Evolutionary conservation across 2,329 filamentous ascomycete genomes (phyloP), one percentile per base, ranked within the genome.

Genomic region (Aspergillus chevalieri): DNA sequence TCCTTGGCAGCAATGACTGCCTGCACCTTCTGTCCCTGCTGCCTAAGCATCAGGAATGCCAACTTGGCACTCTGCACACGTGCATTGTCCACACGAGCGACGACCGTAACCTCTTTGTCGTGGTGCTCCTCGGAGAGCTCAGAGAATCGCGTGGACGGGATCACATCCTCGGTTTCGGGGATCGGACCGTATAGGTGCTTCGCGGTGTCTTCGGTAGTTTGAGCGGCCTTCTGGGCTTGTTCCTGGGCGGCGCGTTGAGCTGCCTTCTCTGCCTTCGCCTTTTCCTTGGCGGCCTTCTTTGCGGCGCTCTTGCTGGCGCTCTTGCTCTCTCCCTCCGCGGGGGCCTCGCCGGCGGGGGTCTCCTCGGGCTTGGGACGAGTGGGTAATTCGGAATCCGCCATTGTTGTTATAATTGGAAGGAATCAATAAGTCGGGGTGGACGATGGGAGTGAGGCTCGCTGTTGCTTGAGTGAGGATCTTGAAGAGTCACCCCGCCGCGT

Each of bases 1-100:
- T 66, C 73, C 33, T 78, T 83, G 62, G 89, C 82, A 65, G 77
- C 72, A 62, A 81, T 81, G 44, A 96, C 85, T 46, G 86, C 89
- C 75, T 96, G 91, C 36, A 96, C 85, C 22, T 84, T 86, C 77
- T 86, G 85, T 63, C 84, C 80, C 68, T 87, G 83, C 69, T 89
- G 80, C 55, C 89, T 81, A 60, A 97, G 78, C 74, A 93, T 89
- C 61, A 96, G 73, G 74, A 96, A 96, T 39, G 84, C 86, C 75
- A 96, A 86, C 77, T 95, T 95, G 58, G 90, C 89, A 52, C 87
- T 85, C 74, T 97, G 92, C 60, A 86, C 84, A 57, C 92, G 83
- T 28, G 87, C 83, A 74, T 95, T 96, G 69, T 95, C 88, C 36
- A 96, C 80, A 76, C 87, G 89, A 26, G 83, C 89, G 34, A 89